Conservation (phyloP, 495 filamentous ascomycete species). For the Hypoxylon rickii region DNA sequence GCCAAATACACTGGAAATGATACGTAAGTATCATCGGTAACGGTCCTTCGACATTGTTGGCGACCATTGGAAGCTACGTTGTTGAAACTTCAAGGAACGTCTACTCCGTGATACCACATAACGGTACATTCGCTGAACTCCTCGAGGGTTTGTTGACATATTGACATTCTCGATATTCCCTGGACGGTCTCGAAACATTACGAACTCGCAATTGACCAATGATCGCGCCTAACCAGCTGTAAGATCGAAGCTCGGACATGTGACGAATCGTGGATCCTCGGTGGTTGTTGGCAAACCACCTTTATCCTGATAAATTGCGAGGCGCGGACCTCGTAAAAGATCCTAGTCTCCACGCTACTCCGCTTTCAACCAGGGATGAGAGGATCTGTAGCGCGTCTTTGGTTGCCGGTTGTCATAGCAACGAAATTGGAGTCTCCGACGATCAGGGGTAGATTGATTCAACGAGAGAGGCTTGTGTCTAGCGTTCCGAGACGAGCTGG, state of each 20-base stretch:
- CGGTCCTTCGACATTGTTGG: too few species aligned
- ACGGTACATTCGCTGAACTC: too few species aligned
- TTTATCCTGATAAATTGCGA: constrained; percentile 15
- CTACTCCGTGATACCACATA: too few species aligned
- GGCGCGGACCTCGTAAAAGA: constrained; percentile 27
- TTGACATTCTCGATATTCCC: too few species aligned
- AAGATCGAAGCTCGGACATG: constrained; percentile 20
- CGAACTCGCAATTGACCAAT: constrained; percentile 7
- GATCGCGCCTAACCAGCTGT: background rate
- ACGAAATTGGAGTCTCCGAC: constrained; percentile 21
- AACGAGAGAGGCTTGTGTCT: constrained; percentile 10
- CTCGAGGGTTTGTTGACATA: too few species aligned
- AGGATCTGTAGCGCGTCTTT: constrained; percentile 24
- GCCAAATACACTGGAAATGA: too few species aligned
- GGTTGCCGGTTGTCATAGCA: constrained; percentile 39
- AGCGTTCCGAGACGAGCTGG: constrained; percentile 9
- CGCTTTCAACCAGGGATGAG: constrained; percentile 24
- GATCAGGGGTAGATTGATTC: constrained; percentile 37
- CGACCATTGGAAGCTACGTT: background rate
- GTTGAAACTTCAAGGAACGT: background rate
- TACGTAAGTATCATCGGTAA: too few species aligned
- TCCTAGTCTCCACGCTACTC: constrained; percentile 18
- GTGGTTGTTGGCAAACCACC: constrained; percentile 13
- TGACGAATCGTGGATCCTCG: constrained; percentile 17
- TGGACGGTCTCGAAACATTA: background rate